Evolutionary conservation across 495 filamentous ascomycete species (phyloP), one percentile per base, ranked within the genome.

Genomic region (Aspergillus affinis): DNA sequence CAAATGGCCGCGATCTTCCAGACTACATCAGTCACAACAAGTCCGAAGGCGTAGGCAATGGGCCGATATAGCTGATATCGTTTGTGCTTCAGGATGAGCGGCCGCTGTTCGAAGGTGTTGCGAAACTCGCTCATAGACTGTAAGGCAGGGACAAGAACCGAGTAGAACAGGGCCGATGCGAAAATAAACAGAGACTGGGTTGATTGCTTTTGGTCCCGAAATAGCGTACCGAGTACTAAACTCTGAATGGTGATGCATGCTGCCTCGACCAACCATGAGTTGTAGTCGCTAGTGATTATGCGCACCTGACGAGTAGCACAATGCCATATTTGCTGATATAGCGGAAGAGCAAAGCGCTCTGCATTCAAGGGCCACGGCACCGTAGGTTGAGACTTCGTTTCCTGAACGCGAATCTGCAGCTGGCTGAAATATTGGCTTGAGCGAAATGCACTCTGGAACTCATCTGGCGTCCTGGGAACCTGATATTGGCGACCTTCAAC

Each of bases 401-500:
- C 29, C 29, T 32, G 29, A 32, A 32, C 29, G 10, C 1, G 29
- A 10, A 6, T 8, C 10, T 32, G 29, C 29, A 57, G 54, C 54
- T 57, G 26, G 15, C 30, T 30, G 26, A 21, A 10, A n/a, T 48
- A n/a, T 19, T 17, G 32, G 13, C 30, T 48, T 15, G 23, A 12
- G 17, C 54, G 41, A 23, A 59, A 65, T 1, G 12, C 32, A 17
- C 9, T 19, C 10, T 29, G 26, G 49, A 65, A 61, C 21, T 65
- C 62, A 19, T 65, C 65, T 30, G 71, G 60, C 23, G 51, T 73
- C 41, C 65, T 68, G 18, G 74, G 72, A 44, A 72, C 70, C 15
- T 55, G 65, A 15, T 54, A 17, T 41, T 55, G 6, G 15, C 65
- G 59, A 3, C 83, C 85, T n/a, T 73, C 70, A 0, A 78, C 78